Base-by-base conservation (phyloP, 202 grass and related monocot genomes). In the Saccharum hybrid region DNA sequence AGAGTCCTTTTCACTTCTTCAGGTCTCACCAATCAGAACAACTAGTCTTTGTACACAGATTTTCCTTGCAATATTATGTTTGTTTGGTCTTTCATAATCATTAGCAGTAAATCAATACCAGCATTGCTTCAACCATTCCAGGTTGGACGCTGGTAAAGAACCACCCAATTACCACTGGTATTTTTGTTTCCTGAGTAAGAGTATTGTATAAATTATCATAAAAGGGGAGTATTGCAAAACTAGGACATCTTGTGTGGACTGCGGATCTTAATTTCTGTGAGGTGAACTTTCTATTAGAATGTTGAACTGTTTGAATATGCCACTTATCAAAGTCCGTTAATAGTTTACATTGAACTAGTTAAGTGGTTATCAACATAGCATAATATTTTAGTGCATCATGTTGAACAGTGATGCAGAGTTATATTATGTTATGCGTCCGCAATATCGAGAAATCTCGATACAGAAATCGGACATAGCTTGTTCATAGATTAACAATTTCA, bases 11-110 rank as follows among this genome's bases (percentile, higher is more conserved):
- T 69, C 37, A 69, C 19, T 41, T 69, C 23, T 59, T 68, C 46
- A 13, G 21, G 4, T 8, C 76, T 59, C 73, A 84, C 23, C 16
- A 36, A 78, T 63, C 19, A 63, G 31, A 36, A 40, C 46, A 68
- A 70, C 45, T 10, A 43, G 40, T 45, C 38, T 67, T 41, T 3
- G 39, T 28, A 15, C 40, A 45, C 5, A 7, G 40, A 15, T 26
- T 71, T 41, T 23, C 19, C 38, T 41, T 10, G 11, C 9, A 69
- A 42, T 42, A 69, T 69, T 45, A 40, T 71, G 10, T 48, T 48
- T 31, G 12, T 48, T 48, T 30, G 21, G 7, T 72, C 40, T 30
- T 72, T 48, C 22, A 46, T 46, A 70, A 3, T 43, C n/a, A 22
- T 6, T 22, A 70, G 39, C 67, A 42, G 4, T 70, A 41, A 70